Evolutionary conservation across 179 eudicot species (phyloP).

Genomic region (Corrigiola litoralis): DNA sequence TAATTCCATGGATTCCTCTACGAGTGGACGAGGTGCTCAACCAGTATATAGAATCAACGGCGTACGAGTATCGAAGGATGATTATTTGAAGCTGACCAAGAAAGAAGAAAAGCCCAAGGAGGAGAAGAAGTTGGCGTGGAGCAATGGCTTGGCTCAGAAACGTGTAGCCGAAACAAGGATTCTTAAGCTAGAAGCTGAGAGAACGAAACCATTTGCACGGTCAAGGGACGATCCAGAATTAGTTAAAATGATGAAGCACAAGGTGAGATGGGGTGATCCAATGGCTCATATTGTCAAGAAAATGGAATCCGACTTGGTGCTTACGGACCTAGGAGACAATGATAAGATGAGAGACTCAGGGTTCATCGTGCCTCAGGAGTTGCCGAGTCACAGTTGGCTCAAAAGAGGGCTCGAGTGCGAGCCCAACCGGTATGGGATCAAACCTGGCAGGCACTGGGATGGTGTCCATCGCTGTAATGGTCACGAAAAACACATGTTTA

Average conservation of each 20-base stretch:
- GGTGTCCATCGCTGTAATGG: constrained; percentile 95
- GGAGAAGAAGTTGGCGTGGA: constrained; percentile 91
- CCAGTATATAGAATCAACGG: constrained; percentile 73
- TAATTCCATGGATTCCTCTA: constrained; percentile 59
- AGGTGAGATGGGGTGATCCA: constrained; percentile 96
- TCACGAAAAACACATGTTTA: too few relatives aligned
- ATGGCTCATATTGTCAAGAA: constrained; percentile 94
- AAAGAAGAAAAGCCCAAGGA: constrained; percentile 88
- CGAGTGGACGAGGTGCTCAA: constrained; percentile 81
- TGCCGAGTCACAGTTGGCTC: constrained; percentile 90
- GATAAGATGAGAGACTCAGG: constrained; percentile 96
- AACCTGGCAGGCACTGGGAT: constrained; percentile 98
- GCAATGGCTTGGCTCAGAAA: constrained; percentile 95
- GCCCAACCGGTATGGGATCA: constrained; percentile 87
- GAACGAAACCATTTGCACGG: constrained; percentile 88
- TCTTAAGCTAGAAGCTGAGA: constrained; percentile 70
- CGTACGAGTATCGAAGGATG: constrained; percentile 69
- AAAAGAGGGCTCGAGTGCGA: constrained; percentile 70
- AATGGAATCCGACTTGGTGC: constrained; percentile 45
- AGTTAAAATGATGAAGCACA: constrained; percentile 69
- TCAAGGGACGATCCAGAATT: constrained; percentile 95
- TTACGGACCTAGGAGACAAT: constrained; percentile 64
- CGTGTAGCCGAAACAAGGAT: constrained; percentile 77
- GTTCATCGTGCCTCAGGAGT: constrained; percentile 85
- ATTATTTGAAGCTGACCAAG: constrained; percentile 53